Conservation (phyloP, 148 eudicot genomes). For the Fagopyrum homotropicum region DNA sequence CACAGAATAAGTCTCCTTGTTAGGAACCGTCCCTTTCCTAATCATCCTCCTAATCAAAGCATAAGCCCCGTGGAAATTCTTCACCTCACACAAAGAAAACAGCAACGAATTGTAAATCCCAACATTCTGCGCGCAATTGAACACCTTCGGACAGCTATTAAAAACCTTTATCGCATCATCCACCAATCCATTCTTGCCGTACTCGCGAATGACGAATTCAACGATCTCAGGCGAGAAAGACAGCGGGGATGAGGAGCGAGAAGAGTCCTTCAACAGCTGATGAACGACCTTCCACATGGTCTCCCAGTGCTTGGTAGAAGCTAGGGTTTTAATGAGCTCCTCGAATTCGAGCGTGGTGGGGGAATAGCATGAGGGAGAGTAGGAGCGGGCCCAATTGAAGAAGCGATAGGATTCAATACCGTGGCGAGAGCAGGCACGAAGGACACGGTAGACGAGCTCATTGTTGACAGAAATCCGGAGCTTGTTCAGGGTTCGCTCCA, state of each 20-base stretch:
- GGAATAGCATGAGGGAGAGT: constrained; percentile 48
- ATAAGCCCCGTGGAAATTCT: constrained; percentile 87
- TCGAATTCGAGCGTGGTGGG: constrained; percentile 76
- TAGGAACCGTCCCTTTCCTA: constrained; percentile 52
- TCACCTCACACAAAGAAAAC: constrained; percentile 69
- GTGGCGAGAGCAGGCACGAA: constrained; percentile 50
- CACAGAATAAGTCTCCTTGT: constrained; percentile 71
- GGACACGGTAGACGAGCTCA: constrained; percentile 75
- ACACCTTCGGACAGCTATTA: constrained; percentile 39
- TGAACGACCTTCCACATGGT: constrained; percentile 91
- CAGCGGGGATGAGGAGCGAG: constrained; percentile 30
- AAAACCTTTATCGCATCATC: constrained; percentile 83
- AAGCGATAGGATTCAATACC: constrained; percentile 75
- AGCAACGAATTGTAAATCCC: constrained; percentile 66
- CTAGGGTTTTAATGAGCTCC: constrained; percentile 68
- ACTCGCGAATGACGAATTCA: constrained; percentile 59
- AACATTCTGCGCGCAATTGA: constrained; percentile 50
- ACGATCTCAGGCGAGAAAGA: constrained; percentile 26
- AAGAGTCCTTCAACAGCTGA: constrained; percentile 38
- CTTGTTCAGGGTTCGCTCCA: constrained; percentile 84
- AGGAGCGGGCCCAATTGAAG: constrained; percentile 76
- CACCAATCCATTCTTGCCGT: constrained; percentile 55
- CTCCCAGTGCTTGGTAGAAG: constrained; percentile 64
- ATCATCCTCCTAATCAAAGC: constrained; percentile 84
- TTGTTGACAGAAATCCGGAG: constrained; percentile 53